A percentile compares a stretch with the other conserved stretches of the same genome.
phyloP scores from a whole-genome alignment of 2,329 filamentous ascomycete species.

The Orbilia quercus region DNA sequence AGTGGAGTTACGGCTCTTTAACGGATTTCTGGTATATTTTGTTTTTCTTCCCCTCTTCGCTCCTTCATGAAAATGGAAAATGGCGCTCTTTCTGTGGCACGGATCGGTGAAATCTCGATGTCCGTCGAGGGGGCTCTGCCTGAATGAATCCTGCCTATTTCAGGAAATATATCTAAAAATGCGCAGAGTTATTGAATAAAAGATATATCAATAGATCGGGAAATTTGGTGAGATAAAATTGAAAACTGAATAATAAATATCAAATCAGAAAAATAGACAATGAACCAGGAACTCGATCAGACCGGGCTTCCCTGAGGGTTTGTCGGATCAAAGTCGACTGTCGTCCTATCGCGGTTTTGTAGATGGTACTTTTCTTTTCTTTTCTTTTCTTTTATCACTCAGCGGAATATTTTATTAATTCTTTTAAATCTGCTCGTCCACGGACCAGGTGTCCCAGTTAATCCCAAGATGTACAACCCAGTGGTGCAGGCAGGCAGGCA shows the following conservation, averaged over 20 bases:
- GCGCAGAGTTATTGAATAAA: constrained; percentile 5
- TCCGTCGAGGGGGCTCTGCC: constrained; percentile 24
- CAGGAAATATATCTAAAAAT: constrained; percentile 36
- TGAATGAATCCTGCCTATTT: constrained; percentile 52
- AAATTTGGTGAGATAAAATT: too few relatives aligned
- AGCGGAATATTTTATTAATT: constrained; percentile 48
- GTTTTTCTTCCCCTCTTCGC: constrained; percentile 39
- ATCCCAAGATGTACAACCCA: constrained; percentile 49
- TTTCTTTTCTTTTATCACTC: constrained; percentile 43
- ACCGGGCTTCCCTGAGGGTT: constrained; percentile 49
- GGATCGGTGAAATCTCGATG: constrained; percentile 55
- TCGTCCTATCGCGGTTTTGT: constrained; percentile 47
- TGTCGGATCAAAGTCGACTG: constrained; percentile 52
- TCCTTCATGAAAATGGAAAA: constrained; percentile 49
- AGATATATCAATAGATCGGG: too few relatives aligned
- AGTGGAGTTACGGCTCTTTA: constrained; percentile 52
- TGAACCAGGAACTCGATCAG: constrained; percentile 35
- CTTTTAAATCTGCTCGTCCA: constrained; percentile 42
- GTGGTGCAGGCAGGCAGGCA: constrained; percentile 15
- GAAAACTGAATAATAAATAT: constrained; percentile 12
- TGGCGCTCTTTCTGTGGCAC: constrained; percentile 53
- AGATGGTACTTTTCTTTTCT: too few relatives aligned
- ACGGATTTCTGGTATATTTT: constrained; percentile 10
- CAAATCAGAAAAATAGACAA: constrained; percentile 34
- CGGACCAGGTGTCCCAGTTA: constrained; percentile 49